Base-by-base conservation (phyloP, 192 early-diverging fungal genomes). In the Phlyctochytrium arcticum region DNA sequence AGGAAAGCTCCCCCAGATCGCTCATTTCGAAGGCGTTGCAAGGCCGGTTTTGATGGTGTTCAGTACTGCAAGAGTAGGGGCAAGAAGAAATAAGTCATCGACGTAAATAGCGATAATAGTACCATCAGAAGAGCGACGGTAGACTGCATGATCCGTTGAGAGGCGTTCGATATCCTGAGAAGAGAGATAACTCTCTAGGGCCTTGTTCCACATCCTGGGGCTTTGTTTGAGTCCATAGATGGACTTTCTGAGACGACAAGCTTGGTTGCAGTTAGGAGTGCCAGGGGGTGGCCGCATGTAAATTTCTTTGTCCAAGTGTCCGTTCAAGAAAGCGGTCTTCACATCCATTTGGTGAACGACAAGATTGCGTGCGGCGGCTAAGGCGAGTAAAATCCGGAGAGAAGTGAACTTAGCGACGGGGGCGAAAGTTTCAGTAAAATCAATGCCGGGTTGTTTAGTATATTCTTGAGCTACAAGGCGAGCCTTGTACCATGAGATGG, bases 401-500 rank as follows among this genome's bases (percentile, higher is more conserved):
- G 65, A 56, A 0, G 23, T 33, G 32, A 56, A 65, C 35, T 62
- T 66, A 39, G 69, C 65, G 42, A 79, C 76, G 6, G 79, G 77
- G 1, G 76, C 51, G 48, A 62, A 79, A 8, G 68, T 79, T 46
- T 80, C 70, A 1, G 72, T 27, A 48, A 47, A 78, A 59, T 74
- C 65, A 23, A 79, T 57, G 19, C 70, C 70, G 7, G 21, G 34
- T 23, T 48, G 19, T 57, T 78, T 75, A 4, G 59, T 64, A 60
- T 67, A 79, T 1, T 75, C 75, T 63, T 57, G 42, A 1, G 68
- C 60, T 0, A 74, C 74, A 6, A 73, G 61, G 7, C 57, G 63
- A 1, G 60, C 60, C 48, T 78, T 78, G 70, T 67, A 61, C 21
- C 51, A n/a, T 0, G 26, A 33, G 19, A 76, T 31, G 12, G 57